These are phyloP conservation scores for Penicillium longicatenatum DNA, from an alignment of 495 filamentous ascomycete genomes.

Conservation along the genomic window DNA sequence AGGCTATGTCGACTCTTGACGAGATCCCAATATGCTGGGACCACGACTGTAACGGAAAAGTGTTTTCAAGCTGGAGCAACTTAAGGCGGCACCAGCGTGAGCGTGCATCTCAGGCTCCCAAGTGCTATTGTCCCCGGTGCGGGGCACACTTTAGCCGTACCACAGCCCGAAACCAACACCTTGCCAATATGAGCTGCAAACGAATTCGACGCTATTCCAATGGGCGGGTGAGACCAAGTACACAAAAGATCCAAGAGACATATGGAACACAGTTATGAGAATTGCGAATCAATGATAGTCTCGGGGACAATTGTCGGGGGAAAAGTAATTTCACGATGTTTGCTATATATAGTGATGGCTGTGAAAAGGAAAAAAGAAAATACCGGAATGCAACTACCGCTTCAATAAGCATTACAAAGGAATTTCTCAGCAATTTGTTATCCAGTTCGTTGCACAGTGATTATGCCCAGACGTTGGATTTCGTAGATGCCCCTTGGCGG, in stretches of 20 bases:
- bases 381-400: too few relatives aligned
- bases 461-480: not conserved
- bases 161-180: not conserved
- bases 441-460: not conserved
- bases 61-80: not conserved
- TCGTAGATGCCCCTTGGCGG: not conserved
- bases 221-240: not conserved
- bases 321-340: too few relatives aligned
- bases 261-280: not conserved
- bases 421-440: not conserved
- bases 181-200: not conserved
- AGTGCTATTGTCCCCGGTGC: not conserved
- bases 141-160: not conserved
- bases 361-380: too few relatives aligned
- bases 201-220: not conserved
- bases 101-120: not conserved
- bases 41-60: not conserved
- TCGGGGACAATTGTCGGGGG: not conserved
- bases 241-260: not conserved
- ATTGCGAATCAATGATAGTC: not conserved
- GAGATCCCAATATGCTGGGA: not conserved
- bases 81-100: not conserved
- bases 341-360: too few relatives aligned
- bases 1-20: not conserved
- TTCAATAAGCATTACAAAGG: not conserved